Evolutionary conservation across 352 stramenopile species (phyloP), one percentile per base, ranked within the genome.

Genomic region (Stephanocyclus meneghinianus): DNA sequence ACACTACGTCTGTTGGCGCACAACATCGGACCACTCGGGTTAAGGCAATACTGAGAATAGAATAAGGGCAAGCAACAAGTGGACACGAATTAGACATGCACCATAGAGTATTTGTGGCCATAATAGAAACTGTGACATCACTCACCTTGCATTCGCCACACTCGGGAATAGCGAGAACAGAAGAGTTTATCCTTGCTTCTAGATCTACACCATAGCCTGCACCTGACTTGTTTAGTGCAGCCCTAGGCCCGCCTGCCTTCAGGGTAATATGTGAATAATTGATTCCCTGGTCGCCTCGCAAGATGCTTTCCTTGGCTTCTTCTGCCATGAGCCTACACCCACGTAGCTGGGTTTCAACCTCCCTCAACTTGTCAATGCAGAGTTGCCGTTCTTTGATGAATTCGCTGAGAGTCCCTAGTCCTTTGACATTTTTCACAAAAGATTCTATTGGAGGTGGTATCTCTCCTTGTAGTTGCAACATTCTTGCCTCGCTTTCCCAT

Each of bases 221-320:
- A 32, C 76, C 67, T 64, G 56, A 69, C 50, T 80, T 81, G 40
- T 84, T 85, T 3, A 80, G 81, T 2, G 71, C 81, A 11, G 77
- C 70, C 35, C 67, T 85, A 11, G 80, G 78, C 2, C 78, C 84
- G 65, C 77, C 81, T 37, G 76, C 83, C 51, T 90, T 92, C 1
- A 93, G 74, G 15, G 76, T 87, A 51, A 93, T 93, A 51, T 87
- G 88, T 44, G 74, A 85, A 68, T 90, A 92, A 70, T 93, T 93
- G 16, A 92, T 84, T 80, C 91, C 91, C 64, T 91, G 89, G 63
- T 88, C 89, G 48, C 86, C 86, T 63, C 77, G 47, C 10, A 83
- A 74, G 60, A 93, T 93, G 30, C 66, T 67, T 70, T 88, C 56
- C 53, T 79, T 73, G 15, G 84, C 89, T 74, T 91, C 80, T 63